Evolutionary conservation across 2,329 filamentous ascomycete species (phyloP).

Genomic region (Scedosporium apiospermum): DNA sequence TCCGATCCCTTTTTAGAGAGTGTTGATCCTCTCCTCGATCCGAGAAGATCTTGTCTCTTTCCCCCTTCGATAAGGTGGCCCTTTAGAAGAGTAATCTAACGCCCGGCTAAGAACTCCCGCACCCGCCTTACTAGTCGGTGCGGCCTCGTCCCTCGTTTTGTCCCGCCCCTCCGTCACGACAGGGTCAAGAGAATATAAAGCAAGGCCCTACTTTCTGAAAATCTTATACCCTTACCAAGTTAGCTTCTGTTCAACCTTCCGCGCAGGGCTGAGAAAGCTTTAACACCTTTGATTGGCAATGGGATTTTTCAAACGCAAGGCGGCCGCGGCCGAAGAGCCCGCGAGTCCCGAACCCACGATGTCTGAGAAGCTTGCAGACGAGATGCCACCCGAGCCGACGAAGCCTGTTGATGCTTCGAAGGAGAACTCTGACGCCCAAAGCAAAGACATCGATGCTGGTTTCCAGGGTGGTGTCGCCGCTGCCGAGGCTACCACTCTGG

Average conservation of each 20-base stretch:
- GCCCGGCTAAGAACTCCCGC: not conserved
- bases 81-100: not conserved
- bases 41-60: not conserved
- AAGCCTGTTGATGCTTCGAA: not conserved
- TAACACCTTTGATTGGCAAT: not conserved
- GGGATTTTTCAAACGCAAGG: not conserved
- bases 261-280: too few relatives aligned
- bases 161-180: not conserved
- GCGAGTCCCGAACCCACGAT: not conserved
- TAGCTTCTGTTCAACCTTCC: not conserved
- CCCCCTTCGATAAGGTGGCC: not conserved
- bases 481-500: conserved; percentile 28
- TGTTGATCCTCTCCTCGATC: not conserved
- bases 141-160: not conserved
- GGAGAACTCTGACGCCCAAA: not conserved
- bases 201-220: not conserved
- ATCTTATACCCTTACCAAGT: not conserved
- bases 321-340: not conserved
- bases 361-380: not conserved
- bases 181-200: not conserved
- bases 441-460: conserved; percentile 7
- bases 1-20: not conserved
- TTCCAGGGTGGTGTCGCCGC: conserved; percentile 26
- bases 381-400: not conserved
- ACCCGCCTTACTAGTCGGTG: not conserved